Percentiles rank a stretch among this genome's conserved stretches.
Conservation (phyloP, 805 yeast genomes). For the Teunomyces atbi region DNA sequence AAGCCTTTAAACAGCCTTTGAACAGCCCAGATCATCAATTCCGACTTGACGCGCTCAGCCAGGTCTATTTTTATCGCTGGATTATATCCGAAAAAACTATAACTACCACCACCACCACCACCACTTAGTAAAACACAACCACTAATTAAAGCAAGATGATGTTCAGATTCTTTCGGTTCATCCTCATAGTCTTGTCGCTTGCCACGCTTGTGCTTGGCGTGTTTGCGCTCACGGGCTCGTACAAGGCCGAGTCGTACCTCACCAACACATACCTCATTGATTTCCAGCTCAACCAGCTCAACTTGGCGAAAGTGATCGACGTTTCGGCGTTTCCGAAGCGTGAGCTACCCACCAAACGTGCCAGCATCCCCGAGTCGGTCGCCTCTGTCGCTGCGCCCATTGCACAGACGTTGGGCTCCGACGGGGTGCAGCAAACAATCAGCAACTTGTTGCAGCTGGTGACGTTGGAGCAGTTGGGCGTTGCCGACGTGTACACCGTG, state of each 20-base stretch:
- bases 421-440: not conserved
- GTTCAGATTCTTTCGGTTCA: conserved; percentile 33
- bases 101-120: not conserved
- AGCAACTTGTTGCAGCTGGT: not conserved
- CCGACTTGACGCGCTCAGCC: not conserved
- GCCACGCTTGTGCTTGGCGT: conserved; percentile 29
- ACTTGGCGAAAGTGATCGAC: conserved; percentile 29
- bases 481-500: conserved; percentile 39
- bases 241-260: conserved; percentile 30
- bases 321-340: conserved; percentile 8
- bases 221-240: conserved; percentile 41
- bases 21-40: not conserved
- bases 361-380: not conserved
- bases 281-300: conserved; percentile 32
- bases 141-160: conserved; percentile 10
- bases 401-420: not conserved
- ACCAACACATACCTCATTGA: conserved; percentile 36
- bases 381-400: not conserved
- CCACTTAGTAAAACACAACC: not conserved
- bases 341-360: conserved; percentile 4
- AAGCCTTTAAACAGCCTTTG: not conserved
- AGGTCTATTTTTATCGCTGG: not conserved
- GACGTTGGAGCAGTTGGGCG: conserved; percentile 27
- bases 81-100: not conserved
- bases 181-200: conserved; percentile 32